phyloP scores from a whole-genome alignment of 2,329 filamentous ascomycete genomes.

The Emericellopsis atlantica region DNA sequence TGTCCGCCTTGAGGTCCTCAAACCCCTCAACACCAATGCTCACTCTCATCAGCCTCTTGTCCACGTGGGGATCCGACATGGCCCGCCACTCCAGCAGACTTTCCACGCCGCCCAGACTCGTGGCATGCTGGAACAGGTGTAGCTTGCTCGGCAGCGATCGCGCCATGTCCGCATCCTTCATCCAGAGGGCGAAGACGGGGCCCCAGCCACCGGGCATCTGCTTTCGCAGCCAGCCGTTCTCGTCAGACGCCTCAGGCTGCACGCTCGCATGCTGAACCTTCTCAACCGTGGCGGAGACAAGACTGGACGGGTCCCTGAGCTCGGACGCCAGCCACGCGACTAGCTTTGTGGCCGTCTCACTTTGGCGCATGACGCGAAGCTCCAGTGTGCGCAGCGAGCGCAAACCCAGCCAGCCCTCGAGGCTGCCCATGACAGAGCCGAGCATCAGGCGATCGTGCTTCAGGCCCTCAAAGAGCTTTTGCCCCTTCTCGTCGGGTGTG shows the following conservation, averaged over 20 bases:
- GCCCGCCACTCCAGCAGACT: slow-evolving; percentile 92
- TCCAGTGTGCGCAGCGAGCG: slow-evolving; percentile 78
- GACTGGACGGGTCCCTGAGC: slow-evolving; percentile 22
- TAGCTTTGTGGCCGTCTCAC: slow-evolving; percentile 52
- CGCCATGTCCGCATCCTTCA: slow-evolving; percentile 49
- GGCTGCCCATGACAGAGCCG: slow-evolving; percentile 73
- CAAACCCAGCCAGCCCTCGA: slow-evolving; percentile 88
- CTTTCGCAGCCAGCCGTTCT: slow-evolving; percentile 57
- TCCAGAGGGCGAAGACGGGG: slow-evolving; percentile 69
- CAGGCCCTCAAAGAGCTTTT: slow-evolving; percentile 49
- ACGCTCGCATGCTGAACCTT: slow-evolving; percentile 67
- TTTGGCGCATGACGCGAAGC: slow-evolving; percentile 68
- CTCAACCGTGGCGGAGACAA: slow-evolving; percentile 40
- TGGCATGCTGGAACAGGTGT: slow-evolving; percentile 83
- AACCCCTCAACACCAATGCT: slow-evolving; percentile 80
- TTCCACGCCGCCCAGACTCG: slow-evolving; percentile 86
- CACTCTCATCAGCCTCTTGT: slow-evolving; percentile 61
- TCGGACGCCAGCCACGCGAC: slow-evolving; percentile 58
- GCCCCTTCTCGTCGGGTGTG: slow-evolving; percentile 25
- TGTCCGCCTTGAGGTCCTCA: slow-evolving; percentile 70
- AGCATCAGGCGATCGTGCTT: slow-evolving; percentile 60
- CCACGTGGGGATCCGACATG: slow-evolving; percentile 69
- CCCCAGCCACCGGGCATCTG: slow-evolving; percentile 92
- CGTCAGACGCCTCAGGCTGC: slow-evolving; percentile 48
- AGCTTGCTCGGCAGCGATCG: slow-evolving; percentile 64